Percentiles rank a stretch among this genome's conserved stretches.
Conservation (phyloP, 768 basidiomycete genomes). For the Pulveroboletus ravenelii region DNA sequence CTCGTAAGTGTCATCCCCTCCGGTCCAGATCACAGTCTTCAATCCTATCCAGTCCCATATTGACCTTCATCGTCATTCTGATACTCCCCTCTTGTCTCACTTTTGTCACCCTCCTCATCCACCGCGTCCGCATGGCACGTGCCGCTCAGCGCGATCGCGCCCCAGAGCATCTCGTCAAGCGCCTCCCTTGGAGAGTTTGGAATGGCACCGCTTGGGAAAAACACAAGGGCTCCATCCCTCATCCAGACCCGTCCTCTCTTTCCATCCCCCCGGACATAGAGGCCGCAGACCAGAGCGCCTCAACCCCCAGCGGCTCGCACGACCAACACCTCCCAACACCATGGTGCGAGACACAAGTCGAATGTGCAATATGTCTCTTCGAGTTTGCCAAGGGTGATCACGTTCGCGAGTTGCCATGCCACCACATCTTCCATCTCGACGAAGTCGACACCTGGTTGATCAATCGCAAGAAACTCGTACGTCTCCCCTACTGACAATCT, state of each 20-base stretch:
- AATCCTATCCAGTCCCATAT: slow-evolving; percentile 55
- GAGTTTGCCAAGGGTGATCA: slow-evolving; percentile 84
- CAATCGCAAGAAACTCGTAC: slow-evolving; percentile 85
- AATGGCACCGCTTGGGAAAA: slow-evolving; percentile 79
- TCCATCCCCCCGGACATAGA: slow-evolving; percentile 35
- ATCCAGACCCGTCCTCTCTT: slow-evolving; percentile 24
- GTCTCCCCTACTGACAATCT: slow-evolving; percentile 25
- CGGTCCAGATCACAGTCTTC: slow-evolving; percentile 1
- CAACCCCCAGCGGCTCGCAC: slow-evolving; percentile 24
- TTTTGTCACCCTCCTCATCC: slow-evolving; percentile 82
- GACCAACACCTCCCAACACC: slow-evolving; percentile 39
- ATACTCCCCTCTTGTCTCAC: slow-evolving; percentile 88
- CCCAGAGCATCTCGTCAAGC: slow-evolving; percentile 73
- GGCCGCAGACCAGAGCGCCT: slow-evolving; percentile 26
- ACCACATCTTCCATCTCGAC: slow-evolving; percentile 89
- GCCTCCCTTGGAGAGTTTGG: slow-evolving; percentile 81
- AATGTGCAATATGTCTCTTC: slow-evolving; percentile 92
- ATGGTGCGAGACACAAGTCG: slow-evolving; percentile 78
- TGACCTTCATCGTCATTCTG: slow-evolving; percentile 83
- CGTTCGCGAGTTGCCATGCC: slow-evolving; percentile 88
- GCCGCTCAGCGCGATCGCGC: slow-evolving; percentile 82
- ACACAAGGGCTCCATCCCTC: slow-evolving; percentile 39
- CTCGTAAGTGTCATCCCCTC: slow-evolving; percentile 47
- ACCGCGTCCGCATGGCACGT: slow-evolving; percentile 79
- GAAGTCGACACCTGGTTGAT: slow-evolving; percentile 94